These are phyloP conservation scores for Neoascochyta sp. DNA, from an alignment of 2,329 filamentous ascomycete species.

Conservation along the genomic window DNA sequence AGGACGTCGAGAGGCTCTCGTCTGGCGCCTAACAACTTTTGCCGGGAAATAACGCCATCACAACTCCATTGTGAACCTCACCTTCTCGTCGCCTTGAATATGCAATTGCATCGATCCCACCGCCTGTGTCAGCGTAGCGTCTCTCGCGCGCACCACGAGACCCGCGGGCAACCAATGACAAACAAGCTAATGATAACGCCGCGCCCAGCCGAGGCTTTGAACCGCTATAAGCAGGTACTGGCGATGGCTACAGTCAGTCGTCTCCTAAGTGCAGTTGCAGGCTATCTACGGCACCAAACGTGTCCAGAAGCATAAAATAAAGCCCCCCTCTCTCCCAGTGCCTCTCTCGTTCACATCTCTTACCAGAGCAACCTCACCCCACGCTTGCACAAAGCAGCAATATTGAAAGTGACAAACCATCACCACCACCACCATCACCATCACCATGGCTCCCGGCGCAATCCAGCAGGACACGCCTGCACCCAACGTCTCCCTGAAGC, in stretches of 20 bases:
- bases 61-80: too few relatives aligned
- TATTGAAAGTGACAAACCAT: too few relatives aligned
- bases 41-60: too few relatives aligned
- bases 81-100: too few relatives aligned
- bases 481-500: constrained; percentile 32
- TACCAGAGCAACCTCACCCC: constrained; percentile 15
- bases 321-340: constrained; percentile 6
- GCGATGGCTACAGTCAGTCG: constrained; percentile 12
- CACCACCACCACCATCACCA: constrained; percentile 9
- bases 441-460: constrained; percentile 36
- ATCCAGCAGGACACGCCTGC: constrained; percentile 24
- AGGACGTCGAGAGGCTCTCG: too few relatives aligned
- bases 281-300: constrained; percentile 23
- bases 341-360: constrained; percentile 8
- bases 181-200: constrained; percentile 17
- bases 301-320: constrained; percentile 19
- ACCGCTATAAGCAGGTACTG: constrained; percentile 17
- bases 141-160: constrained; percentile 10
- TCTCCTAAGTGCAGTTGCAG: constrained; percentile 22
- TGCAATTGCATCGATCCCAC: too few relatives aligned
- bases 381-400: constrained; percentile 11
- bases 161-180: constrained; percentile 18
- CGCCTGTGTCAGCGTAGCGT: too few relatives aligned
- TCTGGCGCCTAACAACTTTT: too few relatives aligned
- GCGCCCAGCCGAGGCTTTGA: constrained; percentile 19